Conservation (phyloP, 1,284 basidiomycete species). For the Uromyces viciae-fabae region DNA sequence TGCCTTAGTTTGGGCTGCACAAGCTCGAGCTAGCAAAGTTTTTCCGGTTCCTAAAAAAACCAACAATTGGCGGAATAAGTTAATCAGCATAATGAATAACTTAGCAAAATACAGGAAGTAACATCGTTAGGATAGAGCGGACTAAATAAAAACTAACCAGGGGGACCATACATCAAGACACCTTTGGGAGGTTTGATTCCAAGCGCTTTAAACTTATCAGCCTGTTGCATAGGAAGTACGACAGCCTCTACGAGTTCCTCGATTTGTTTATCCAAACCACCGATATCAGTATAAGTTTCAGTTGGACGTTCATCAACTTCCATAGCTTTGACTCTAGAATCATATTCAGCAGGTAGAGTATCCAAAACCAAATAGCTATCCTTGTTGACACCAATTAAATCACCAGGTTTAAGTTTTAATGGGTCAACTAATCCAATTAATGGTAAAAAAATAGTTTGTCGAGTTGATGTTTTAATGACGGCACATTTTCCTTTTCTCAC, state of each 20-base stretch:
- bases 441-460: conserved; percentile 92
- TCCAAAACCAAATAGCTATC: conserved; percentile 98
- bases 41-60: conserved; percentile 66
- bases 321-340: conserved; percentile 81
- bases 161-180: conserved; percentile 73
- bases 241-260: conserved; percentile 76
- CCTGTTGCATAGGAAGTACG: conserved; percentile 75
- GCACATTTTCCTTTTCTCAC: conserved; percentile 96
- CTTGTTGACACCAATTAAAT: conserved; percentile 98
- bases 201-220: conserved; percentile 73
- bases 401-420: conserved; percentile 79
- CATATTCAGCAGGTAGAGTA: conserved; percentile 72
- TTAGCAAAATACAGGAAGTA: neutral
- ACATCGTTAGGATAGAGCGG: neutral
- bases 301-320: conserved; percentile 80
- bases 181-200: conserved; percentile 78
- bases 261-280: conserved; percentile 75
- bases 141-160: conserved; percentile 59
- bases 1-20: conserved; percentile 74
- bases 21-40: conserved; percentile 71
- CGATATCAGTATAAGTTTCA: conserved; percentile 74
- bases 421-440: conserved; percentile 94
- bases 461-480: conserved; percentile 96
- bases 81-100: neutral
- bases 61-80: neutral